Percentiles rank a stretch among this genome's conserved stretches.
phyloP scores from a whole-genome alignment of 1,284 basidiomycete genomes.

The Ganoderma leucocontextum region DNA sequence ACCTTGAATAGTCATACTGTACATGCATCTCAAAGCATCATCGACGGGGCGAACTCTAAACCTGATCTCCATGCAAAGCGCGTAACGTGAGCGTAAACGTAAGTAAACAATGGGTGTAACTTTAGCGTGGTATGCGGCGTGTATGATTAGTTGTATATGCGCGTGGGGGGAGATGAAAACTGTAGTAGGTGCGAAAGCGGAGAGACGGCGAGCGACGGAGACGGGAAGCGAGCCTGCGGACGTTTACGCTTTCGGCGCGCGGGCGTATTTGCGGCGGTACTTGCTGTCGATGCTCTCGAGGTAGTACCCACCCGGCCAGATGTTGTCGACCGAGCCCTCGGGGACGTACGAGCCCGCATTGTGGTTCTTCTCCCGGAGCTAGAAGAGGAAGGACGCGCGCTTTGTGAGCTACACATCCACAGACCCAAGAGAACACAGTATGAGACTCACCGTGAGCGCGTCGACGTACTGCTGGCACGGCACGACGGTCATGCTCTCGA shows the following conservation, averaged over 20 bases:
- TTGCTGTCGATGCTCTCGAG: conserved; percentile 92
- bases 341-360: conserved; percentile 90
- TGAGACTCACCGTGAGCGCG: conserved; percentile 68
- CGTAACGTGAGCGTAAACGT: not conserved
- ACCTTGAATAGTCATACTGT: conserved; percentile 4
- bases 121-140: not conserved
- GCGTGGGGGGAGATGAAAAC: not conserved
- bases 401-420: conserved; percentile 4
- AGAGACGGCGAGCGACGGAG: not conserved
- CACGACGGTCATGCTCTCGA: conserved; percentile 90
- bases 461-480: conserved; percentile 89
- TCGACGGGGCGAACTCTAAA: conserved; percentile 3
- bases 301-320: conserved; percentile 96
- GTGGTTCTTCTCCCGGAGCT: conserved; percentile 97
- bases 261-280: conserved; percentile 88
- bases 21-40: conserved; percentile 8
- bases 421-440: not conserved
- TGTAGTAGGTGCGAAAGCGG: not conserved
- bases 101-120: not conserved
- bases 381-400: conserved; percentile 1
- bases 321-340: conserved; percentile 87
- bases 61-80: conserved; percentile 1
- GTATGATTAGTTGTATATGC: conserved; percentile 3
- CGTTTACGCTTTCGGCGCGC: conserved; percentile 39
- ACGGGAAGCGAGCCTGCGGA: not conserved